These are phyloP conservation scores for Athelia psychrophila DNA, from an alignment of 1,284 basidiomycete genomes.

Conservation along the genomic window DNA sequence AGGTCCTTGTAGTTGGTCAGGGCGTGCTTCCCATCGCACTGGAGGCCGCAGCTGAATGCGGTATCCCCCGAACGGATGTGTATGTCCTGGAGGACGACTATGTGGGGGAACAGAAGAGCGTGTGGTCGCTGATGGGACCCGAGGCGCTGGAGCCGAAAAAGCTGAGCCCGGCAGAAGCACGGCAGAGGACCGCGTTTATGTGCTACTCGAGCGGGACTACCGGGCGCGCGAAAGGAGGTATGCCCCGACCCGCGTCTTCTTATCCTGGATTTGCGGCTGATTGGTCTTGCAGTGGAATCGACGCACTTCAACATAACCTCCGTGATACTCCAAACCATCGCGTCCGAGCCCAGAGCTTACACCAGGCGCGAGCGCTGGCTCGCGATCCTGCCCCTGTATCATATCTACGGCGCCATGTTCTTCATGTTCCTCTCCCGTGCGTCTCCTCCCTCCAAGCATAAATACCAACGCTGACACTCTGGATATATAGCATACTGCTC, in stretches of 20 bases:
- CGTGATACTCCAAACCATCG: conserved; percentile 38
- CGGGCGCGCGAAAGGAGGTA: conserved; percentile 48
- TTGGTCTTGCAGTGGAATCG: conserved; percentile 35
- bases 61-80: background rate
- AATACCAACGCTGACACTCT: background rate
- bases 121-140: background rate
- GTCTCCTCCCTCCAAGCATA: too few species aligned
- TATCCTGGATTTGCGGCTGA: background rate
- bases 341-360: conserved; percentile 36
- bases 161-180: background rate
- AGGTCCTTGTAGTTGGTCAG: background rate
- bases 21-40: background rate
- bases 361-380: conserved; percentile 44
- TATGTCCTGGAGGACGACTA: background rate
- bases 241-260: too few species aligned
- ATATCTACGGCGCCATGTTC: conserved; percentile 26
- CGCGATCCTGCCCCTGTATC: conserved; percentile 60
- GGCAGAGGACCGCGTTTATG: conserved; percentile 58
- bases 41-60: background rate
- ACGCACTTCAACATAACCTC: conserved; percentile 65
- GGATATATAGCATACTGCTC: background rate
- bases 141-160: background rate
- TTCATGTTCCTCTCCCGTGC: background rate
- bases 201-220: conserved; percentile 72
- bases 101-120: background rate